Conservation (phyloP, 75 land plant genomes). For the Picea glauca region DNA sequence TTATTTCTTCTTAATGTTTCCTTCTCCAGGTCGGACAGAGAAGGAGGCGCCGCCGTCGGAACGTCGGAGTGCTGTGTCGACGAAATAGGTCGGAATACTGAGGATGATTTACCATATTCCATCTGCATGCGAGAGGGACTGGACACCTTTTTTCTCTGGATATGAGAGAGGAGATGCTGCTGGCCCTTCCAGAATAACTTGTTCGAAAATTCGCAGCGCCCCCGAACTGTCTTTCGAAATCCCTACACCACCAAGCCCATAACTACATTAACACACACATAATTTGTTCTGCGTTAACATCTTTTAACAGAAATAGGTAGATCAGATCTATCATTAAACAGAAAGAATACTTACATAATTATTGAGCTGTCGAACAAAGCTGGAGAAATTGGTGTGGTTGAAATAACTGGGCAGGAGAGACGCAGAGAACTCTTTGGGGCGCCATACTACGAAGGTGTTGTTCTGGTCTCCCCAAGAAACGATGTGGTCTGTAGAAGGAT, state of each 20-base stretch:
- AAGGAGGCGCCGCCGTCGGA: conserved; percentile 16
- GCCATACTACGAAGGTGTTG: conserved; percentile 66
- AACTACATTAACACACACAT: too few relatives aligned
- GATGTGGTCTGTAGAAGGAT: conserved; percentile 55
- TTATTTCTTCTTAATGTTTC: conserved; percentile 75
- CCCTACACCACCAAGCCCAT: conserved; percentile 38
- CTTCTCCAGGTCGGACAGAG: conserved; percentile 71
- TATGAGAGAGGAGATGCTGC: conserved; percentile 76
- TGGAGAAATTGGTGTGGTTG: conserved; percentile 77
- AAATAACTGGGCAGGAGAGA: conserved; percentile 60
- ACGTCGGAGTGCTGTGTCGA: not conserved
- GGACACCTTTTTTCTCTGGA: conserved; percentile 58
- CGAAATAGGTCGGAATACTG: too few relatives aligned
- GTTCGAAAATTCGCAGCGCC: conserved; percentile 90
- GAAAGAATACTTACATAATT: conserved; percentile 61
- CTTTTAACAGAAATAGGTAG: too few relatives aligned
- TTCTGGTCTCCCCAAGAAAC: conserved; percentile 68
- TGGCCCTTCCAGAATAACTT: conserved; percentile 84
- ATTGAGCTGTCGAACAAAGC: conserved; percentile 91
- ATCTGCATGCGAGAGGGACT: too few relatives aligned
- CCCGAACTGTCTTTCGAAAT: conserved; percentile 83
- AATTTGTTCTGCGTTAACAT: too few relatives aligned
- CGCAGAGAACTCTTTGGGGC: conserved; percentile 60
- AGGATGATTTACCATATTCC: not conserved
- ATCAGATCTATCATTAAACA: too few relatives aligned